A percentile compares a stretch with the other conserved stretches of the same genome.
Evolutionary conservation across 148 eudicot genomes (phyloP).

Genomic region (Hydrangea macrophylla): DNA sequence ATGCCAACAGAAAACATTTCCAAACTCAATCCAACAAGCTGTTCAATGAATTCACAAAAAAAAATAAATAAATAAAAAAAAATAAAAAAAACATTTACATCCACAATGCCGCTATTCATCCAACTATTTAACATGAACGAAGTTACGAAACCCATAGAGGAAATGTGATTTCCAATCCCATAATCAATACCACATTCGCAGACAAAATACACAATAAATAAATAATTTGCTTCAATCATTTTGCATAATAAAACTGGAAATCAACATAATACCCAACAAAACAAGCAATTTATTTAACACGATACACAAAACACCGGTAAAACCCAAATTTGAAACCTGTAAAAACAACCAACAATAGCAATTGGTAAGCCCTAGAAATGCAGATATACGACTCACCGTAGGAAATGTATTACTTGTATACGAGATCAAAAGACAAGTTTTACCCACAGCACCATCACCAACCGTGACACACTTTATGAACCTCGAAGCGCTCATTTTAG

Average conservation of each 20-base stretch:
- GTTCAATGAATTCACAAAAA: too few relatives aligned
- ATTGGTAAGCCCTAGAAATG: neutral
- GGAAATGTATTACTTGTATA: conserved; percentile 98
- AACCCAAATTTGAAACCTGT: neutral
- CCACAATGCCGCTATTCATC: neutral
- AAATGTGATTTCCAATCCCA: too few relatives aligned
- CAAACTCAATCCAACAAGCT: too few relatives aligned
- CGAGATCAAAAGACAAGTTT: conserved; percentile 85
- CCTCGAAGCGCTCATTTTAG: conserved; percentile 83
- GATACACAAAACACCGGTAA: neutral
- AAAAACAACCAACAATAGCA: neutral
- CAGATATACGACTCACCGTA: conserved; percentile 44
- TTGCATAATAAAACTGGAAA: neutral
- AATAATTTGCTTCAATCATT: too few relatives aligned
- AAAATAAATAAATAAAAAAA: neutral
- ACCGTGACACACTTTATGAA: conserved; percentile 94
- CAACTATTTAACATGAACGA: too few relatives aligned
- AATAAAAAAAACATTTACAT: too few relatives aligned
- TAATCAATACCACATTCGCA: too few relatives aligned
- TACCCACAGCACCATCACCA: conserved; percentile 94
- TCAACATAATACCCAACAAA: neutral
- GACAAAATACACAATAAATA: too few relatives aligned
- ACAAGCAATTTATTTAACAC: neutral
- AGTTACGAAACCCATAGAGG: too few relatives aligned
- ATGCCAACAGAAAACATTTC: neutral